Percentiles rank a stretch among this genome's conserved stretches.
phyloP scores from a whole-genome alignment of 805 yeast species.

The Wickerhamiella occidentalis region DNA sequence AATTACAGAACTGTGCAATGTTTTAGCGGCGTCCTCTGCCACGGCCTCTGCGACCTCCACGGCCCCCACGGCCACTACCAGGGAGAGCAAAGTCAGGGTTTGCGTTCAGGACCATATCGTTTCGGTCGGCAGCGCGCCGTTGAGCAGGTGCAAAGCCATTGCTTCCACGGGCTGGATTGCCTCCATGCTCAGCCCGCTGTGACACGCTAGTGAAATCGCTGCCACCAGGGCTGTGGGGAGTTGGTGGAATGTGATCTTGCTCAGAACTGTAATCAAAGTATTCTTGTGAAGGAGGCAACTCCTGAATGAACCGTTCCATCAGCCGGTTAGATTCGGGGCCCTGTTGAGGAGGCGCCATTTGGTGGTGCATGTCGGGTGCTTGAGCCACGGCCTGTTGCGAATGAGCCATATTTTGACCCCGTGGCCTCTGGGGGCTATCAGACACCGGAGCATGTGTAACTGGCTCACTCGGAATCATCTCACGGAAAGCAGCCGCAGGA shows the following conservation, averaged over 20 bases:
- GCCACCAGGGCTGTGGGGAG: slow-evolving; percentile 6
- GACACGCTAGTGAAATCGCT: slow-evolving; percentile 7
- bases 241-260: neutral
- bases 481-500: slow-evolving; percentile 12
- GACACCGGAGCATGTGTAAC: neutral
- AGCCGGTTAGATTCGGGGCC: slow-evolving; percentile 3
- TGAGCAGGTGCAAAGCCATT: neutral
- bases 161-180: neutral
- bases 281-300: slow-evolving; percentile 10
- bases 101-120: slow-evolving; percentile 7
- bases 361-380: neutral
- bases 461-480: slow-evolving; percentile 9
- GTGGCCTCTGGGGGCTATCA: neutral
- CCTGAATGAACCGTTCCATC: slow-evolving; percentile 12
- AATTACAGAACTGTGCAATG: neutral
- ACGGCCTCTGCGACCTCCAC: neutral
- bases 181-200: slow-evolving; percentile 4
- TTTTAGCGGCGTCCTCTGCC: neutral
- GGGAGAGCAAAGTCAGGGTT: slow-evolving; percentile 12
- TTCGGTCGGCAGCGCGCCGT: slow-evolving; percentile 6
- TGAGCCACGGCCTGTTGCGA: neutral
- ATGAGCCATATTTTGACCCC: neutral
- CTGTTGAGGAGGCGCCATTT: neutral
- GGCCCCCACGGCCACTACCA: slow-evolving; percentile 3
- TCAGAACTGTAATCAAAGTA: slow-evolving; percentile 5